A percentile compares a stretch with the other conserved stretches of the same genome.
Evolutionary conservation across 164 flowering plant genomes (phyloP).

Genomic region (Vitis rotundifolia): DNA sequence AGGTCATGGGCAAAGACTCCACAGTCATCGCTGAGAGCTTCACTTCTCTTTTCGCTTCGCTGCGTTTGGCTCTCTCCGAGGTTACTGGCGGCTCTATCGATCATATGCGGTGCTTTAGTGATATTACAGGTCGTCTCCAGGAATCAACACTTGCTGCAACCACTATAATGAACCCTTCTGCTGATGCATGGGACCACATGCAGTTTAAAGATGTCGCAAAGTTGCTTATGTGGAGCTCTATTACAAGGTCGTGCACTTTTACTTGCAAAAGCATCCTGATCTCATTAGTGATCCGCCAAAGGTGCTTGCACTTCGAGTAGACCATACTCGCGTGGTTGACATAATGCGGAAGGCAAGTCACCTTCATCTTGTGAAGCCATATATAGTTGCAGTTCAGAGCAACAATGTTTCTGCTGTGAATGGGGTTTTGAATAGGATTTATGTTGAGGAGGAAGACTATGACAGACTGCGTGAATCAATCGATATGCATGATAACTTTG

Average conservation of each 20-base stretch:
- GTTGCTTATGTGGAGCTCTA: constrained; percentile 98
- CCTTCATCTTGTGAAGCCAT: constrained; percentile 92
- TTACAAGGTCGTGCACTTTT: constrained; percentile 97
- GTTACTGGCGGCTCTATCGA: too few species aligned
- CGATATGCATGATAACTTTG: constrained; percentile 95
- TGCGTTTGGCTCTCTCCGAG: too few species aligned
- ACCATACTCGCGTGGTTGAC: constrained; percentile 96
- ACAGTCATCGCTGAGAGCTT: too few species aligned
- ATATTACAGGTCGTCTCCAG: too few species aligned
- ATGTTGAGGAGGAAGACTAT: constrained; percentile 92
- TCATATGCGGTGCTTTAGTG: too few species aligned
- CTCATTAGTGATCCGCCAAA: constrained; percentile 89
- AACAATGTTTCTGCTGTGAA: constrained; percentile 94
- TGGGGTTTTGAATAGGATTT: constrained; percentile 89
- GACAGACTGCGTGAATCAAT: constrained; percentile 92
- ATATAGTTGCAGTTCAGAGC: constrained; percentile 99
- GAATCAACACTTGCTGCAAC: too few species aligned
- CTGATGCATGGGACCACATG: constrained; percentile 99
- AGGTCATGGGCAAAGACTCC: too few species aligned
- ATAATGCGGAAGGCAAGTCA: constrained; percentile 99
- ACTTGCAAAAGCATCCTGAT: constrained; percentile 97
- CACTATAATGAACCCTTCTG: constrained; percentile 97
- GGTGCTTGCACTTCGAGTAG: constrained; percentile 93
- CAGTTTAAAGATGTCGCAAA: constrained; percentile 96
- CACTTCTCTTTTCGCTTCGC: too few species aligned